Evolutionary conservation across 768 basidiomycete genomes (phyloP).

Genomic region (Pilatotrama ljubarskyi): DNA sequence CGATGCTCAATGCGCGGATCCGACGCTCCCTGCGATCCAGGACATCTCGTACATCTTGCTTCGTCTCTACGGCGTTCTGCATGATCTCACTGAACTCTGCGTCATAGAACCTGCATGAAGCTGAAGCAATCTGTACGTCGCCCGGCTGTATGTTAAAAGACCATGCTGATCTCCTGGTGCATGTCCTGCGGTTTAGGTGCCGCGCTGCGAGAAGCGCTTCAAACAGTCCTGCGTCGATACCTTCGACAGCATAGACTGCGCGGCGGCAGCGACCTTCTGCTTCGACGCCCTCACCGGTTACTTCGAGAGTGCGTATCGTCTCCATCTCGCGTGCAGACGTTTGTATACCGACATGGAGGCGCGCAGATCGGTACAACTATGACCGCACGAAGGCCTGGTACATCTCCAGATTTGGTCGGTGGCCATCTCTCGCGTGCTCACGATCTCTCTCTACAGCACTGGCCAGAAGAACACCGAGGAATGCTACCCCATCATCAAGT

Average conservation of each 20-base stretch:
- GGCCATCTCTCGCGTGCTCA: no score
- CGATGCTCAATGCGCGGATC: conserved; percentile 54
- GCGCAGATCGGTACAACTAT: conserved; percentile 6
- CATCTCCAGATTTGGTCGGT: background rate
- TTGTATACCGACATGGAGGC: background rate
- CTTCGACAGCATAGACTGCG: conserved; percentile 46
- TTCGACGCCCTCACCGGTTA: conserved; percentile 24
- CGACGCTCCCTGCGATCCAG: conserved; percentile 46
- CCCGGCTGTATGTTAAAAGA: background rate
- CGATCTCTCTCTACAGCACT: conserved; percentile 28
- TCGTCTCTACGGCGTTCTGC: background rate
- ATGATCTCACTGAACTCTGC: background rate
- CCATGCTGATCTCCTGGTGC: background rate
- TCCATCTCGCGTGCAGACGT: conserved; percentile 4
- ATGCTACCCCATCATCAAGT: conserved; percentile 55
- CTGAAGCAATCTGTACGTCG: conserved; percentile 44
- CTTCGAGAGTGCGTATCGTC: conserved; percentile 29
- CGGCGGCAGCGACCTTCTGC: conserved; percentile 44
- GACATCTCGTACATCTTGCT: conserved; percentile 41
- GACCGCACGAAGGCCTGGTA: conserved; percentile 14
- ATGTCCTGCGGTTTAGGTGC: conserved; percentile 33
- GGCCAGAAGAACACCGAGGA: conserved; percentile 47
- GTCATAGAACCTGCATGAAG: conserved; percentile 38
- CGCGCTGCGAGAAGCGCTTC: conserved; percentile 44
- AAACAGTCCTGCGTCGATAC: conserved; percentile 43